Evolutionary conservation across 306 rosid genomes (phyloP).

Genomic region (Corylus americana): DNA sequence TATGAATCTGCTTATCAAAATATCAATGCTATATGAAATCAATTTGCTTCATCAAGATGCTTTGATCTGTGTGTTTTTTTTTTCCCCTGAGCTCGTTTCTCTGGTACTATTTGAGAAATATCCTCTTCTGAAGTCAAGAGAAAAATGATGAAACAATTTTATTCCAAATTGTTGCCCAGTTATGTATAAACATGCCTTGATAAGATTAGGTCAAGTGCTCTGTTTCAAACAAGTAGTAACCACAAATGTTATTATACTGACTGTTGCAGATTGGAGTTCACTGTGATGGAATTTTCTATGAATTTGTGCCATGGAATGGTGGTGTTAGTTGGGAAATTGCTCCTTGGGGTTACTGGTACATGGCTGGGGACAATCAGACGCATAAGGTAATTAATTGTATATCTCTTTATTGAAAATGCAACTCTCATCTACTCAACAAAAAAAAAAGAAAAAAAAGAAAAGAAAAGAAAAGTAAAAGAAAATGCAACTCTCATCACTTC

Average conservation of each 20-base stretch:
- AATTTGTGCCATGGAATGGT: conserved; percentile 95
- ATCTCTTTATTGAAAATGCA: conserved; percentile 2
- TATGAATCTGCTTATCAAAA: not conserved
- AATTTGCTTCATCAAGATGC: not conserved
- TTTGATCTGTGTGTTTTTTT: not conserved
- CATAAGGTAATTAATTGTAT: conserved; percentile 52
- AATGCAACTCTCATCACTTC: conserved; percentile 13
- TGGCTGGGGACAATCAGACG: conserved; percentile 69
- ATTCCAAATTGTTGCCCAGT: not conserved
- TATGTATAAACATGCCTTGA: not conserved
- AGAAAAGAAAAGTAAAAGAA: too few species aligned
- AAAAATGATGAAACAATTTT: not conserved
- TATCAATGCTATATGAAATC: not conserved
- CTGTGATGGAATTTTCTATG: conserved; percentile 72
- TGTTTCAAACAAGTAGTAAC: conserved; percentile 1
- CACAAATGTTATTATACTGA: conserved; percentile 30
- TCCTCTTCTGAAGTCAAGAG: not conserved
- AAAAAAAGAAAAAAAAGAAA: too few species aligned
- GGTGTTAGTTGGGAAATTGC: conserved; percentile 75
- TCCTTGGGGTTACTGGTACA: conserved; percentile 83
- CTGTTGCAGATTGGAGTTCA: conserved; percentile 81
- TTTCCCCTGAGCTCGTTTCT: not conserved
- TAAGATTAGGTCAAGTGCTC: not conserved
- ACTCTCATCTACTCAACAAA: not conserved
- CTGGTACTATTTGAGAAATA: not conserved